phyloP scores from a whole-genome alignment of 2,329 filamentous ascomycete species.

The Sporothrix inflata region DNA sequence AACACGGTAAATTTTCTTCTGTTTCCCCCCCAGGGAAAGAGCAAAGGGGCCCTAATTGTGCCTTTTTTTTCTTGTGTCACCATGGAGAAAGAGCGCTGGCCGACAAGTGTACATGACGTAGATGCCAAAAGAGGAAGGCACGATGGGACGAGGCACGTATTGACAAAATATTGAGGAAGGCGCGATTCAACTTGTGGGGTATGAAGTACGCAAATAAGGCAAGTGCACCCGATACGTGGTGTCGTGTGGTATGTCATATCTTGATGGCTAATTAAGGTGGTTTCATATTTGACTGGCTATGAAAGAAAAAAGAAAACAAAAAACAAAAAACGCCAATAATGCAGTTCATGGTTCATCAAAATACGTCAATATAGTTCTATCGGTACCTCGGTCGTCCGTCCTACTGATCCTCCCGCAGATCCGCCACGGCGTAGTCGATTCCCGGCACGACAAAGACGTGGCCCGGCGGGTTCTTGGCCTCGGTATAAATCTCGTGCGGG shows the following conservation, averaged over 20 bases:
- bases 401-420: slow-evolving; percentile 47
- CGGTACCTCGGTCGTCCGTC: not conserved
- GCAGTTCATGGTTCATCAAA: not conserved
- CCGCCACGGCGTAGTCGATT: slow-evolving; percentile 63
- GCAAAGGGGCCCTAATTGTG: not conserved
- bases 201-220: not conserved
- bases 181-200: too few relatives aligned
- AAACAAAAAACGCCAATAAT: slow-evolving; percentile 6
- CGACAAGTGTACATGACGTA: not conserved
- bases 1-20: not conserved
- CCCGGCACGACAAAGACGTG: slow-evolving; percentile 71
- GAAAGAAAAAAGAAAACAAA: not conserved
- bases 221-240: not conserved
- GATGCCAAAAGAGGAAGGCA: not conserved
- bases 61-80: not conserved
- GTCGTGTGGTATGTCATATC: not conserved
- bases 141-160: not conserved
- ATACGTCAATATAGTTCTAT: not conserved
- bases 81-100: not conserved
- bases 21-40: not conserved
- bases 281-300: not conserved
- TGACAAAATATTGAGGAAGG: not conserved
- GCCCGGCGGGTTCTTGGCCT: slow-evolving; percentile 66
- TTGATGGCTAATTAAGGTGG: too few relatives aligned
- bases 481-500: slow-evolving; percentile 72